Evolutionary conservation across 208 protist species (phyloP), one percentile per base, ranked within the genome.

Genomic region (Trypanosoma scelopori): DNA sequence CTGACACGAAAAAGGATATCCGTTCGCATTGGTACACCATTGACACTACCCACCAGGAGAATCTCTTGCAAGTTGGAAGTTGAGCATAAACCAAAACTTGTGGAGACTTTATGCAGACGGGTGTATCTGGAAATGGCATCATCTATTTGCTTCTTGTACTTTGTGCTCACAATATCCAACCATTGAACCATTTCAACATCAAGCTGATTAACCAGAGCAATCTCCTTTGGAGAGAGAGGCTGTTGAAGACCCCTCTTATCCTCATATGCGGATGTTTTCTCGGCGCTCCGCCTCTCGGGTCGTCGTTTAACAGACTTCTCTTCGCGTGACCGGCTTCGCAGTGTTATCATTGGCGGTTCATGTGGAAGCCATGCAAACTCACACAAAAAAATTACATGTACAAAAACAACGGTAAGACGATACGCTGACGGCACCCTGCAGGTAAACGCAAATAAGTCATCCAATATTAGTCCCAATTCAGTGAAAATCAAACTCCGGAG

Each of bases 381-480:
- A 47, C 75, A 84, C 28, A 94, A 69, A 45, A 78, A 85, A n/a
- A 82, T 58, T 20, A 73, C 68, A 61, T 93, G 82, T 12, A 81
- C 55, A 55, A 73, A 59, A 67, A 84, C 81, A 48, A 91, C 85
- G 7, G 75, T 66, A 22, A 89, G 47, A 20, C 90, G 82, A 67
- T 81, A 91, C 7, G 77, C 52, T 18, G 77, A 65, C 9, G 90
- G 82, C 20, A 93, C 74, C 50, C 76, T 74, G 50, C 74, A 92
- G n/a, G 84, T 88, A 76, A 93, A 93, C 5, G 85, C 87, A 60
- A 95, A 92, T 23, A 93, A 60, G 65, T 95, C 90, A 65, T 93
- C 87, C 1, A 85, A 75, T 7, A 93, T 28, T 53, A 93, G 73
- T 6, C 86, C 78, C 1, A 91, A 52, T 55, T 93, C 79, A 32